Evolutionary conservation across 2,329 filamentous ascomycete genomes (phyloP).

Genomic region (Didymella arachidicola): DNA sequence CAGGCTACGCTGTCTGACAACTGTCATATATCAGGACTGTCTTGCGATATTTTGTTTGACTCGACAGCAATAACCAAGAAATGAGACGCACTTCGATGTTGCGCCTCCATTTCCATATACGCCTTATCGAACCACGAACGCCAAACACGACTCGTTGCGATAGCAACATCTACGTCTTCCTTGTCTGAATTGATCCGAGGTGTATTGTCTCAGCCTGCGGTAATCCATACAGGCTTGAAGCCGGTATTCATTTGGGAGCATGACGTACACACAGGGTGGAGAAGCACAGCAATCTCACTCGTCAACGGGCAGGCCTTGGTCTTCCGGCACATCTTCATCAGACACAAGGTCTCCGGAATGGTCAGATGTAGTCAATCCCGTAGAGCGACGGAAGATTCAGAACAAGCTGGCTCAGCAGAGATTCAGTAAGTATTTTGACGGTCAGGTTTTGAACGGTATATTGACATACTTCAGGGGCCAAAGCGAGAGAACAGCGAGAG

Average conservation of each 20-base stretch:
- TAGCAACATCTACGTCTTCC: conserved; percentile 3
- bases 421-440: conserved; percentile 65
- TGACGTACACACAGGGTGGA: conserved; percentile 35
- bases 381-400: conserved; percentile 76
- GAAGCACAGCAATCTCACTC: conserved; percentile 28
- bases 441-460: not conserved
- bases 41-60: not conserved
- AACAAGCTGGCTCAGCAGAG: conserved; percentile 79
- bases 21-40: conserved; percentile 2
- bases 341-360: conserved; percentile 64
- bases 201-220: not conserved
- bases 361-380: conserved; percentile 72
- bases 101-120: not conserved
- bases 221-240: not conserved
- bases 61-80: conserved; percentile 2
- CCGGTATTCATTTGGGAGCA: conserved; percentile 12
- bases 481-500: conserved; percentile 72
- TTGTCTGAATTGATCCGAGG: not conserved
- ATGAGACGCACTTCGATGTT: conserved; percentile 14
- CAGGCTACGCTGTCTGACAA: not conserved
- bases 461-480: conserved; percentile 65
- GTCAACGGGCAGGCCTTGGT: conserved; percentile 26
- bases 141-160: conserved; percentile 19
- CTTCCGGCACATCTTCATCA: conserved; percentile 26
- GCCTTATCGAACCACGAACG: conserved; percentile 26